These are phyloP conservation scores for Hygrocybe coccinea DNA, from an alignment of 768 basidiomycete species.

Conservation along the genomic window DNA sequence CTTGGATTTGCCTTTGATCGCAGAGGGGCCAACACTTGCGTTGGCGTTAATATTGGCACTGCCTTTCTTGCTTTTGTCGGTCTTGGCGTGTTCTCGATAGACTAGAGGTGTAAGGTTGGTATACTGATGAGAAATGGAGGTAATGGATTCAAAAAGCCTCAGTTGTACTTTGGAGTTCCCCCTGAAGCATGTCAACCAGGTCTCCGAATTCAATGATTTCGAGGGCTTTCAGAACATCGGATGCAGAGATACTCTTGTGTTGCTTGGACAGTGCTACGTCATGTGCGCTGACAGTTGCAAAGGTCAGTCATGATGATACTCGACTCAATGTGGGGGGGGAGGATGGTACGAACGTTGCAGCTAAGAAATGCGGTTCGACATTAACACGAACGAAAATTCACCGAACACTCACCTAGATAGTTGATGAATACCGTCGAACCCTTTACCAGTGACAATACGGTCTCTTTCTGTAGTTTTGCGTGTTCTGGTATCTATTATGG, in stretches of 20 bases:
- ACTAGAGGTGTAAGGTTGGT: conserved; percentile 33
- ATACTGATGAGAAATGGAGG: neutral
- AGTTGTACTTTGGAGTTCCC: conserved; percentile 56
- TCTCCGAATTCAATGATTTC: conserved; percentile 76
- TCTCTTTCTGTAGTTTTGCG: conserved; percentile 86
- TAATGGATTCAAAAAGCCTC: neutral
- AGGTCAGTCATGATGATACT: conserved; percentile 3
- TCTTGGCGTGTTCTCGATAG: conserved; percentile 60
- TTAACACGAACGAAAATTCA: neutral
- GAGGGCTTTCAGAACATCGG: conserved; percentile 84
- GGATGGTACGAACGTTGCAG: conserved; percentile 42
- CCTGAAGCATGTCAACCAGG: conserved; percentile 55
- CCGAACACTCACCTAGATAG: conserved; percentile 74
- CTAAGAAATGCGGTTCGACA: conserved; percentile 22
- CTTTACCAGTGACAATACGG: conserved; percentile 76
- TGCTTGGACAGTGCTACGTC: conserved; percentile 81
- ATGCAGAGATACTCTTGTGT: conserved; percentile 84
- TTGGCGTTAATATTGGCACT: conserved; percentile 20
- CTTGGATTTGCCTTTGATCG: conserved; percentile 2
- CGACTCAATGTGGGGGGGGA: neutral
- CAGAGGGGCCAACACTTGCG: neutral
- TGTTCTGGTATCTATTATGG: conserved; percentile 67
- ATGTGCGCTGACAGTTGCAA: conserved; percentile 64
- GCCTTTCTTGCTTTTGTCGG: conserved; percentile 50
- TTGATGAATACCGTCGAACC: conserved; percentile 94